These are phyloP conservation scores for Yamadazyma taylorii DNA, from an alignment of 1,139 yeast species.

Conservation along the genomic window DNA sequence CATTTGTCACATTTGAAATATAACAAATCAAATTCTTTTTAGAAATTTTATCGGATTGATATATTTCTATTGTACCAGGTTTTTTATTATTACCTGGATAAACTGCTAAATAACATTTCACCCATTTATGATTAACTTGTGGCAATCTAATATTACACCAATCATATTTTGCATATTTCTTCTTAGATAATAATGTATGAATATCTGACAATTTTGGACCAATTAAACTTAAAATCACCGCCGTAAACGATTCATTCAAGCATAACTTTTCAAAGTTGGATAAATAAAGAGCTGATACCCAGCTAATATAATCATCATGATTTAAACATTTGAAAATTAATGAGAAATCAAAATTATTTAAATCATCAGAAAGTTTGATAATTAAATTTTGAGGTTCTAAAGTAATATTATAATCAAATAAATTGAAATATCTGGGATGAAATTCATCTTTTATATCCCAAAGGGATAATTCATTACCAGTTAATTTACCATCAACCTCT, in stretches of 20 bases:
- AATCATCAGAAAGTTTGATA: slow-evolving; percentile 41
- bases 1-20: slow-evolving; percentile 40
- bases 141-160: slow-evolving; percentile 61
- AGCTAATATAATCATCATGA: slow-evolving; percentile 34
- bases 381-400: slow-evolving; percentile 21
- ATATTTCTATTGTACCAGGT: slow-evolving; percentile 51
- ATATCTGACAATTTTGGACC: slow-evolving; percentile 55
- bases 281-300: slow-evolving; percentile 49
- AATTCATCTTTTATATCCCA: slow-evolving; percentile 38
- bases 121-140: slow-evolving; percentile 55
- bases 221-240: slow-evolving; percentile 54
- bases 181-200: slow-evolving; percentile 49
- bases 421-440: slow-evolving; percentile 49
- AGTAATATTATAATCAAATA: slow-evolving; percentile 35
- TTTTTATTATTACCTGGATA: slow-evolving; percentile 42
- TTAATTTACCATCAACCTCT: slow-evolving; percentile 45
- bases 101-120: slow-evolving; percentile 48
- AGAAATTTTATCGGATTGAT: slow-evolving; percentile 39
- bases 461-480: slow-evolving; percentile 53
- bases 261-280: slow-evolving; percentile 51
- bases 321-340: slow-evolving; percentile 34
- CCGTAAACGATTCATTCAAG: slow-evolving; percentile 57
- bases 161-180: slow-evolving; percentile 45
- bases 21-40: slow-evolving; percentile 50
- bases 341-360: slow-evolving; percentile 30